phyloP scores from a whole-genome alignment of 1,284 basidiomycete genomes.

The Lentinula novae-zelandiae region DNA sequence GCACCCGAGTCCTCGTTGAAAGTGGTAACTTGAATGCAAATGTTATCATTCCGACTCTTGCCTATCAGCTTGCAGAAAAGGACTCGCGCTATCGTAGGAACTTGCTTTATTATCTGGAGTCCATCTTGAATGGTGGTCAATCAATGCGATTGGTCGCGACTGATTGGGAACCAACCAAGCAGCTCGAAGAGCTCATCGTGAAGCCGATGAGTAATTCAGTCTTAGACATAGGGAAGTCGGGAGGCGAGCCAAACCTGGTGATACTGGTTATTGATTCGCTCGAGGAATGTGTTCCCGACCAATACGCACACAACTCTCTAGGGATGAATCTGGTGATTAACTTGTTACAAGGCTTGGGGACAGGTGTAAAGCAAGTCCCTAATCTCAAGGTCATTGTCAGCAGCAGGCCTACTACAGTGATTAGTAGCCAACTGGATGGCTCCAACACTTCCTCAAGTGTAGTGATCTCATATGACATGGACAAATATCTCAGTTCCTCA shows the following conservation, averaged over 20 bases:
- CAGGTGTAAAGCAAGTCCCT: neutral
- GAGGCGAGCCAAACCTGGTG: neutral
- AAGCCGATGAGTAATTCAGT: neutral
- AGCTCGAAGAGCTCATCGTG: neutral
- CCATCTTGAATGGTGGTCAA: neutral
- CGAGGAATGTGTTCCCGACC: neutral
- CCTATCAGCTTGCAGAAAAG: neutral
- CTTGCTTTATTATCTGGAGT: neutral
- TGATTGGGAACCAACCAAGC: neutral
- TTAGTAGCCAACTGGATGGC: neutral
- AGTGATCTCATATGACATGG: neutral
- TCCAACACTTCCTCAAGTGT: neutral
- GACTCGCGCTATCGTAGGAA: neutral
- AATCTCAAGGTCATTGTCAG: conserved; percentile 1
- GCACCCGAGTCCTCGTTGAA: neutral
- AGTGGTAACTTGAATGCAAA: neutral
- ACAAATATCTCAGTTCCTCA: neutral
- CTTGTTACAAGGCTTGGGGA: neutral
- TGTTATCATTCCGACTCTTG: neutral
- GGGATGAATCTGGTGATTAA: neutral
- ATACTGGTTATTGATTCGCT: conserved; percentile 3
- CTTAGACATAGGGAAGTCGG: neutral
- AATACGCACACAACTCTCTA: neutral
- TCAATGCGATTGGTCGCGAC: neutral
- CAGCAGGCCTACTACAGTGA: neutral